Percentiles rank a stretch among this genome's conserved stretches.
Conservation (phyloP, 371 early-diverging fungal genomes). For the Blakeslea trispora region DNA sequence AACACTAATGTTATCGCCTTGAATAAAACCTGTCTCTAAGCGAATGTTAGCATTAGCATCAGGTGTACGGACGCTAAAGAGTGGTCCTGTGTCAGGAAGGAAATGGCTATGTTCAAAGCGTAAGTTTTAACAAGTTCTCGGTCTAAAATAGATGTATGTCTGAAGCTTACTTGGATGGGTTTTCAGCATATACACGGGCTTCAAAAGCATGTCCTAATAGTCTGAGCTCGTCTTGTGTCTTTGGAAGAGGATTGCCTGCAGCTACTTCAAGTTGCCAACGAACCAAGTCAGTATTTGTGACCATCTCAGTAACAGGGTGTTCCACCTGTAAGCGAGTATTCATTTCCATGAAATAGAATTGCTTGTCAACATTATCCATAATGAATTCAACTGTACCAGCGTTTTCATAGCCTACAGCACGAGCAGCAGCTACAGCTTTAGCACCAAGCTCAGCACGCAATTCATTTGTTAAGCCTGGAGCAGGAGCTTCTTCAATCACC, state of each 20-base stretch:
- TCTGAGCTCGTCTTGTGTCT: slow-evolving; percentile 70
- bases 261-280: slow-evolving; percentile 93
- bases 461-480: slow-evolving; percentile 74
- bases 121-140: too few relatives aligned
- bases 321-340: slow-evolving; percentile 95
- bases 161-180: slow-evolving; percentile 77
- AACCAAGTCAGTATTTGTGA: slow-evolving; percentile 92
- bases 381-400: slow-evolving; percentile 99
- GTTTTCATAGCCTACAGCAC: slow-evolving; percentile 89
- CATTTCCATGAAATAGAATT: slow-evolving; percentile 99
- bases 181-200: slow-evolving; percentile 98
- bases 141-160: too few relatives aligned
- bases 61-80: slow-evolving; percentile 77
- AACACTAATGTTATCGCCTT: slow-evolving; percentile 91
- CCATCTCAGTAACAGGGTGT: slow-evolving; percentile 98
- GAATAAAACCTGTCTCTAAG: slow-evolving; percentile 90
- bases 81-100: slow-evolving; percentile 92
- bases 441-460: slow-evolving; percentile 79
- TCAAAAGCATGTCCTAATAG: slow-evolving; percentile 93
- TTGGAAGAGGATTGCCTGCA: slow-evolving; percentile 79
- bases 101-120: slow-evolving; percentile 64
- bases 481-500: slow-evolving; percentile 87
- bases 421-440: slow-evolving; percentile 92
- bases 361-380: slow-evolving; percentile 81
- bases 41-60: slow-evolving; percentile 64